These are phyloP conservation scores for Fusarium sp. DNA, from an alignment of 2,329 filamentous ascomycete species.

Conservation along the genomic window DNA sequence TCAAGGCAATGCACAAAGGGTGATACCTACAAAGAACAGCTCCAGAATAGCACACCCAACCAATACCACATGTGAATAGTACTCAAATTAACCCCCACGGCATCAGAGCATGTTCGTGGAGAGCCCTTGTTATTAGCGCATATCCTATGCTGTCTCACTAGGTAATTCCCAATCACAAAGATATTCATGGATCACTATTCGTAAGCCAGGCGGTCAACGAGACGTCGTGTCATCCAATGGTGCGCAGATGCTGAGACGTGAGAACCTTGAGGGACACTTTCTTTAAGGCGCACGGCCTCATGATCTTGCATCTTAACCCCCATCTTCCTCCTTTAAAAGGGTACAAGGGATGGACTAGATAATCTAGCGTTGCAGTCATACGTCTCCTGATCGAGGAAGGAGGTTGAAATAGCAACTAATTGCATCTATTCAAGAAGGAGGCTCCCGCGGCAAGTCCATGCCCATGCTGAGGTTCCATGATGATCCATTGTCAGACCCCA, in stretches of 20 bases:
- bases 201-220: slow-evolving; percentile 39
- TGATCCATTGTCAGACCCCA: slow-evolving; percentile 20
- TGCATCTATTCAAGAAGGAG: slow-evolving; percentile 17
- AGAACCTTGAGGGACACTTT: slow-evolving; percentile 50
- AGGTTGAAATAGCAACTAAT: slow-evolving; percentile 6
- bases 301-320: slow-evolving; percentile 35
- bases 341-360: slow-evolving; percentile 1
- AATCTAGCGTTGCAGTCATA: neutral
- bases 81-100: slow-evolving; percentile 8
- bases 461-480: slow-evolving; percentile 9
- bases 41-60: neutral
- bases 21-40: neutral
- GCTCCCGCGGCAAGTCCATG: slow-evolving; percentile 2
- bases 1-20: neutral
- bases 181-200: slow-evolving; percentile 16
- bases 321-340: slow-evolving; percentile 9
- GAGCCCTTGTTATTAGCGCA: slow-evolving; percentile 15
- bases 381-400: slow-evolving; percentile 1
- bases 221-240: slow-evolving; percentile 40
- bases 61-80: slow-evolving; percentile 2
- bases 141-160: slow-evolving; percentile 15
- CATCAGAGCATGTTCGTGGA: slow-evolving; percentile 4
- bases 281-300: slow-evolving; percentile 32
- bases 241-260: slow-evolving; percentile 31
- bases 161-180: slow-evolving; percentile 11